phyloP scores from a whole-genome alignment of 176 grass and related monocot species.

The Aegilops sharonensis region DNA sequence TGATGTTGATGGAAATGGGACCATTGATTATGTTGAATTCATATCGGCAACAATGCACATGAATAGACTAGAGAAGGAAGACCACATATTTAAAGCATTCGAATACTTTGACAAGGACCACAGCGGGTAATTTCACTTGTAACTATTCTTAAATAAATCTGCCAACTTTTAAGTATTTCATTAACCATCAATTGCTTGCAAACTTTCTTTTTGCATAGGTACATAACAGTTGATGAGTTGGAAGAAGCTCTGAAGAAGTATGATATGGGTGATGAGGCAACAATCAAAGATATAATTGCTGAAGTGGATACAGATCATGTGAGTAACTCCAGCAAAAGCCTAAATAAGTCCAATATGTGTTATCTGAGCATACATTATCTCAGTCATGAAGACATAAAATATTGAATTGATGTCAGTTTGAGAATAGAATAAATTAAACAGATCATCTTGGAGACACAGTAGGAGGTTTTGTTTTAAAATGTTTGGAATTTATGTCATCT shows the following conservation, averaged over 20 bases:
- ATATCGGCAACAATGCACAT: slow-evolving; percentile 97
- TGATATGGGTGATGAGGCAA: slow-evolving; percentile 90
- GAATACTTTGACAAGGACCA: slow-evolving; percentile 94
- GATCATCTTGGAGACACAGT: not conserved
- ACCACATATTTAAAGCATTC: slow-evolving; percentile 86
- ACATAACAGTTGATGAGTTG: slow-evolving; percentile 89
- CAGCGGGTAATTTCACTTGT: slow-evolving; percentile 64
- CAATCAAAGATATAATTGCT: slow-evolving; percentile 96
- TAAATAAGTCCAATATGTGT: not conserved
- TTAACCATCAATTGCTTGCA: slow-evolving; percentile 5
- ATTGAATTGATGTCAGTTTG: not conserved
- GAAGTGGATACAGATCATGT: slow-evolving; percentile 96
- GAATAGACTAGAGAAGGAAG: slow-evolving; percentile 91
- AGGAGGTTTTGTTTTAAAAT: not conserved
- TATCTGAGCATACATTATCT: not conserved
- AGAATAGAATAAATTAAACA: not conserved
- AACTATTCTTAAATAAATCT: not conserved
- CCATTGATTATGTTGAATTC: slow-evolving; percentile 93
- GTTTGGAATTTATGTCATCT: not conserved
- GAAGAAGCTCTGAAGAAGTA: slow-evolving; percentile 91
- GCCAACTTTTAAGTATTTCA: not conserved
- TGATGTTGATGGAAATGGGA: slow-evolving; percentile 94
- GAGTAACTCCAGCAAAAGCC: slow-evolving; percentile 19
- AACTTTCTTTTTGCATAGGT: slow-evolving; percentile 43
- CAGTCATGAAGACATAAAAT: not conserved